A percentile compares a stretch with the other conserved stretches of the same genome.
phyloP scores from a whole-genome alignment of 192 early-diverging fungal genomes.

The Dissophora globulifera region DNA sequence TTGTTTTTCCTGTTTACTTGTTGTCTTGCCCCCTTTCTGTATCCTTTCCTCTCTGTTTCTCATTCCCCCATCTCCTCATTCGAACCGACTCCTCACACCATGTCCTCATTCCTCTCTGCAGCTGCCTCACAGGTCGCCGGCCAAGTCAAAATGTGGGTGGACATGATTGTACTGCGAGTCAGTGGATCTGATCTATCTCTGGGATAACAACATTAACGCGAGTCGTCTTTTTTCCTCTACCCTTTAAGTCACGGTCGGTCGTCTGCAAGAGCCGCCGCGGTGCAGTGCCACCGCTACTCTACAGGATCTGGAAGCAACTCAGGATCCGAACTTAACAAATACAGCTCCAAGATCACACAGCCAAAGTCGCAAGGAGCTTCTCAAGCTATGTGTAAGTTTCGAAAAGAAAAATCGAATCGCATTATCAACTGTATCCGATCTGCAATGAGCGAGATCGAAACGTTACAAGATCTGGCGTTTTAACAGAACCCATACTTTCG shows the following conservation, averaged over 20 bases:
- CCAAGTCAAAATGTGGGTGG: slow-evolving; percentile 45
- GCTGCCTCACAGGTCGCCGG: slow-evolving; percentile 45
- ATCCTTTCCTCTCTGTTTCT: slow-evolving; percentile 6
- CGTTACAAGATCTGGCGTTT: no score
- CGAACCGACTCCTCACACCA: slow-evolving; percentile 2
- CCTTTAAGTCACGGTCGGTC: slow-evolving; percentile 19
- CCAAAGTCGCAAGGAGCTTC: slow-evolving; percentile 94
- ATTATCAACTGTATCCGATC: no score
- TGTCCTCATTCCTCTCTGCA: slow-evolving; percentile 45
- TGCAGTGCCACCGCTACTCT: slow-evolving; percentile 43
- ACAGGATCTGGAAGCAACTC: slow-evolving; percentile 35
- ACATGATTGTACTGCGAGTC: no score
- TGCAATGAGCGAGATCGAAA: no score
- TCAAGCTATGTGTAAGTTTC: slow-evolving; percentile 92
- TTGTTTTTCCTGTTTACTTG: not conserved
- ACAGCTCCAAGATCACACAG: slow-evolving; percentile 90
- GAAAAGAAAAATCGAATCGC: no score
- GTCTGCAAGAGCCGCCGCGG: slow-evolving; percentile 29
- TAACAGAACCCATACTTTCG: no score
- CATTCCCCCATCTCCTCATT: not conserved
- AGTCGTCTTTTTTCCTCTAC: no score
- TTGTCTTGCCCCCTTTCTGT: not conserved
- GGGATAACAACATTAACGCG: no score
- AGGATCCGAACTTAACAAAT: slow-evolving; percentile 76
- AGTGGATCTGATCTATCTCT: no score